Evolutionary conservation across 345 rosid species (phyloP).

Genomic region (Eutrema yunnanense): DNA sequence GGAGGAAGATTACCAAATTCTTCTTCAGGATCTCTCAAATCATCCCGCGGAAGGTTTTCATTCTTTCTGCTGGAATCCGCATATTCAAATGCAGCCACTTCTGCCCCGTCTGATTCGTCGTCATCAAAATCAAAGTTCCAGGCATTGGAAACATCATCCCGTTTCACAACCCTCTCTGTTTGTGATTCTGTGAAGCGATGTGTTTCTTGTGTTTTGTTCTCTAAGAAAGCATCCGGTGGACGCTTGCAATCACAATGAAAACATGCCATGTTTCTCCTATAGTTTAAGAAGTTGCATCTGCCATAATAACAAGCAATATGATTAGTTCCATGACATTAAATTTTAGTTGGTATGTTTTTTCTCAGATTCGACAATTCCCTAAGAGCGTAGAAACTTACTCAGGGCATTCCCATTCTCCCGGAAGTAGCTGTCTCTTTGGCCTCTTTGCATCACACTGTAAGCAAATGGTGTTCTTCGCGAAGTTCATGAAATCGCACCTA

Average conservation of each 20-base stretch:
- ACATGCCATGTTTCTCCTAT: slow-evolving; percentile 87
- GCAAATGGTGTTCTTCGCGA: slow-evolving; percentile 89
- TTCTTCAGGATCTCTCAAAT: slow-evolving; percentile 36
- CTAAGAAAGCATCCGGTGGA: slow-evolving; percentile 66
- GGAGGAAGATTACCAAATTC: slow-evolving; percentile 29
- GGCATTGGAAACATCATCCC: slow-evolving; percentile 68
- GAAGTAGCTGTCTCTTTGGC: slow-evolving; percentile 94
- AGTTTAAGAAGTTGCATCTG: slow-evolving; percentile 98
- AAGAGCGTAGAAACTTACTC: slow-evolving; percentile 51
- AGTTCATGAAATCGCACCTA: slow-evolving; percentile 98
- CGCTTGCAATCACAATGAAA: slow-evolving; percentile 98
- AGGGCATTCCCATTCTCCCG: slow-evolving; percentile 99
- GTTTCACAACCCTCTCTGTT: slow-evolving; percentile 36
- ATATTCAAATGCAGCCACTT: slow-evolving; percentile 86
- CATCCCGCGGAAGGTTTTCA: slow-evolving; percentile 32
- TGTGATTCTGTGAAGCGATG: slow-evolving; percentile 39
- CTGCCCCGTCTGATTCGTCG: slow-evolving; percentile 96
- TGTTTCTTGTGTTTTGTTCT: slow-evolving; percentile 50
- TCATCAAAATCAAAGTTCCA: slow-evolving; percentile 99
- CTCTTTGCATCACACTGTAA: slow-evolving; percentile 97
- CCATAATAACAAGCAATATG: slow-evolving; percentile 14
- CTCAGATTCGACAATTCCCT: neutral
- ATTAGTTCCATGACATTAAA: neutral
- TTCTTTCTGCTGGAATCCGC: slow-evolving; percentile 53
- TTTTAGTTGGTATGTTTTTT: neutral